Conservation (phyloP, 2,329 filamentous ascomycete species). For the Hymenoscyphus fructigenus region DNA sequence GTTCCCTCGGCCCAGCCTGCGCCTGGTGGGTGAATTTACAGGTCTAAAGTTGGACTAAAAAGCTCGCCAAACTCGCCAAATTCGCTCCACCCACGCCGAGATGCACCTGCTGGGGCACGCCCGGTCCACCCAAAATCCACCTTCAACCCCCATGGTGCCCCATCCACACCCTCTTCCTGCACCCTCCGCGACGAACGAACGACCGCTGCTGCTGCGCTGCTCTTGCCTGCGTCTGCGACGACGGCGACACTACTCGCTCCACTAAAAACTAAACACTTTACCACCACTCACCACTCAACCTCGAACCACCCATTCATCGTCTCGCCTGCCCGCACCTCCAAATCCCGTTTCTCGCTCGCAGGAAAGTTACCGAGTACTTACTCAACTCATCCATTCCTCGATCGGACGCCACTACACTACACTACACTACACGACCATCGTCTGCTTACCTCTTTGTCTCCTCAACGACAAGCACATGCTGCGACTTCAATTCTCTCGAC, state of each 20-base stretch:
- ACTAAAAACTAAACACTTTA: neutral
- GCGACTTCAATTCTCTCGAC: neutral
- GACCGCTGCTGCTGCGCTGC: neutral
- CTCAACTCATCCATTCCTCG: constrained; percentile 5
- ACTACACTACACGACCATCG: neutral
- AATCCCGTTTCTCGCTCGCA: neutral
- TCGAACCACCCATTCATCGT: neutral
- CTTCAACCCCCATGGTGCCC: neutral
- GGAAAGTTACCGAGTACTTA: constrained; percentile 3
- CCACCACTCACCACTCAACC: neutral
- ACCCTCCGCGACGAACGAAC: neutral
- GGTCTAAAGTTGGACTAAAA: neutral
- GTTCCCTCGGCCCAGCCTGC: neutral
- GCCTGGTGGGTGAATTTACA: neutral
- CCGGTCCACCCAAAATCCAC: neutral
- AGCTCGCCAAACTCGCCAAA: constrained; percentile 2
- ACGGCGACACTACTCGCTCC: neutral
- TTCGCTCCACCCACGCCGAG: neutral
- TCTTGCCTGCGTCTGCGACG: neutral
- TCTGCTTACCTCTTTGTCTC: neutral
- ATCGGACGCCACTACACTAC: neutral
- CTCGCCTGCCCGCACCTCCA: neutral
- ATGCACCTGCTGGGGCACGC: neutral
- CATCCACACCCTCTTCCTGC: neutral
- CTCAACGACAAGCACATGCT: neutral